phyloP scores from a whole-genome alignment of 108 stramenopile genomes.

The Pseudonitzschia multiseries region DNA sequence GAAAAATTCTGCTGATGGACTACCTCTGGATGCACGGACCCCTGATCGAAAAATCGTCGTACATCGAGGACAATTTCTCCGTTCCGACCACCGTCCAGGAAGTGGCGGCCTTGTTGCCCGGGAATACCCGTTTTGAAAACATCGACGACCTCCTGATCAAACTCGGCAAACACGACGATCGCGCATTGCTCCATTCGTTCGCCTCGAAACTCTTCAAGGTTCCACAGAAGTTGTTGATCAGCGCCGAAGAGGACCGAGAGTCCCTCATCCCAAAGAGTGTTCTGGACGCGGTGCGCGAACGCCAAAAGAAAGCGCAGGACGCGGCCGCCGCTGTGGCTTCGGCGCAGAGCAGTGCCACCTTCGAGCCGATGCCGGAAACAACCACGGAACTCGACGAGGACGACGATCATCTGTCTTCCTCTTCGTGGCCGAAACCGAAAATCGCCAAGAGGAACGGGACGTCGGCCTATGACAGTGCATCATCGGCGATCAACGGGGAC shows the following conservation, averaged over 20 bases:
- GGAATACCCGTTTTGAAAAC: constrained; percentile 62
- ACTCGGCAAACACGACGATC: constrained; percentile 72
- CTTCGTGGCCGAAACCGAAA: neutral
- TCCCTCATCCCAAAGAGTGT: constrained; percentile 37
- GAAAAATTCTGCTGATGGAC: constrained; percentile 72
- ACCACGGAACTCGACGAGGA: no score
- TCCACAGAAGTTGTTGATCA: constrained; percentile 44
- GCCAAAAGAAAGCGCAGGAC: constrained; percentile 37
- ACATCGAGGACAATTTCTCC: constrained; percentile 47
- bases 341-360: neutral
- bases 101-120: constrained; percentile 59
- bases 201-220: constrained; percentile 79
- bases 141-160: constrained; percentile 64
- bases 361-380: neutral
- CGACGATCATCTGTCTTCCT: no score
- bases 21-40: constrained; percentile 70
- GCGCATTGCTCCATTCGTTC: constrained; percentile 55
- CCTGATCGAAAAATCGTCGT: constrained; percentile 59
- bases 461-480: neutral
- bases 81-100: constrained; percentile 61
- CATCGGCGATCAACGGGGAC: neutral
- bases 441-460: neutral
- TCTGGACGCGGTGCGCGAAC: constrained; percentile 49
- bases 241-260: constrained; percentile 43
- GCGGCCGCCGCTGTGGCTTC: constrained; percentile 40